These are phyloP conservation scores for Aspergillus quadrilineatus DNA, from an alignment of 2,329 filamentous ascomycete species.

Conservation along the genomic window DNA sequence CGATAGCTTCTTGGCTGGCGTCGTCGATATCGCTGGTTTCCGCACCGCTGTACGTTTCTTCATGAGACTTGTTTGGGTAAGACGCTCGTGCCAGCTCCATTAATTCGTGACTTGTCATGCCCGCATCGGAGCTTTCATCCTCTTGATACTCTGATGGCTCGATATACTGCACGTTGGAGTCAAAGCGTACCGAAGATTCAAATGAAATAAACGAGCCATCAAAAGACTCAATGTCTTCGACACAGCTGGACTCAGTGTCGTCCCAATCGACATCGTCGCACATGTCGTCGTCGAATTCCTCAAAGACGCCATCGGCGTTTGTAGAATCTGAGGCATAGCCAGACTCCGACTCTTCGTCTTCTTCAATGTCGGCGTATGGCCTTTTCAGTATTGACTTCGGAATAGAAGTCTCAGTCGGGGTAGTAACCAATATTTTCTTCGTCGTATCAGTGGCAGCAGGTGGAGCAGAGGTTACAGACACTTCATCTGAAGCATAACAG, in stretches of 20 bases:
- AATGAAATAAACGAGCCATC: conserved; percentile 41
- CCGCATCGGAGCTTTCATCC: conserved; percentile 24
- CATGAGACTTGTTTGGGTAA: conserved; percentile 10
- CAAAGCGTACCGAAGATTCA: conserved; percentile 37
- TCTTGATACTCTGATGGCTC: conserved; percentile 29
- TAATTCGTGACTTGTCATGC: conserved; percentile 44
- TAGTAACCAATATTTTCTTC: conserved; percentile 23
- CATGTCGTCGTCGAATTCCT: conserved; percentile 28
- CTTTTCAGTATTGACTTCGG: conserved; percentile 39
- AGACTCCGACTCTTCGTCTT: conserved; percentile 35
- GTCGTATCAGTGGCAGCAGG: conserved; percentile 25
- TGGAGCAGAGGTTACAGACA: conserved; percentile 34
- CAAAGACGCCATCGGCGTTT: conserved; percentile 15
- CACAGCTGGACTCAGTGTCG: conserved; percentile 20
- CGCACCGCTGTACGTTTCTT: conserved; percentile 20
- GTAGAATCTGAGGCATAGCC: conserved; percentile 37
- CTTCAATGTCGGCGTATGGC: conserved; percentile 26
- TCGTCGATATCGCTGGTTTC: conserved; percentile 16
- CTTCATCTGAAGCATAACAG: conserved; percentile 40
- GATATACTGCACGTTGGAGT: conserved; percentile 36
- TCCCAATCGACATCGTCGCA: conserved; percentile 34
- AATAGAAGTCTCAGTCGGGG: conserved; percentile 21
- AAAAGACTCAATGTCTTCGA: conserved; percentile 32
- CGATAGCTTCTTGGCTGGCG: conserved; percentile 18
- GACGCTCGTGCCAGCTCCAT: conserved; percentile 35